Evolutionary conservation across 164 flowering plant genomes (phyloP).

Genomic region (Akebia trifoliata): DNA sequence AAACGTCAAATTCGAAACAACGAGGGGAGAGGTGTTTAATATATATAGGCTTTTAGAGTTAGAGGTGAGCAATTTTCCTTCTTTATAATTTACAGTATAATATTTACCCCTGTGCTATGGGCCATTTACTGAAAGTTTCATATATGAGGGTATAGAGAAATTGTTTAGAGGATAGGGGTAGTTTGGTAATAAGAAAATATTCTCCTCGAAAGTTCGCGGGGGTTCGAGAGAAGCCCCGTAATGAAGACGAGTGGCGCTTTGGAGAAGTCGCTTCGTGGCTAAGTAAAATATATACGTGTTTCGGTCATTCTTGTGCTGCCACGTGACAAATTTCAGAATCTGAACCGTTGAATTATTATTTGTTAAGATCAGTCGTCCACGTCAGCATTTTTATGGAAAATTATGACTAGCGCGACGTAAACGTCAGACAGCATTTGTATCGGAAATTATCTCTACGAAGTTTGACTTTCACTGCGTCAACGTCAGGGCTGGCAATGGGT

Average conservation of each 20-base stretch:
- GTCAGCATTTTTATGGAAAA: too few species aligned
- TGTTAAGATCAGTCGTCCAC: too few species aligned
- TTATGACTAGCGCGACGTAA: too few species aligned
- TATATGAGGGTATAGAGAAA: too few species aligned
- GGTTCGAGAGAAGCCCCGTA: neutral
- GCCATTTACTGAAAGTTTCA: neutral
- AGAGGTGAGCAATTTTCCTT: too few species aligned
- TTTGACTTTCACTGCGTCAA: too few species aligned
- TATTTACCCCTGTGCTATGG: neutral
- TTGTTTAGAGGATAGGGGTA: neutral
- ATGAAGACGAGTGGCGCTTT: neutral
- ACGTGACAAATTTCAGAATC: too few species aligned
- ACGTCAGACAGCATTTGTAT: too few species aligned
- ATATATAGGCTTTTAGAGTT: neutral
- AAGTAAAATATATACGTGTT: conserved; percentile 7
- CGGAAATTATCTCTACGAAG: too few species aligned
- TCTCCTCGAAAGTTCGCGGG: conserved; percentile 1
- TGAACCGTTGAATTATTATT: too few species aligned
- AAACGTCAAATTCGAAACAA: neutral
- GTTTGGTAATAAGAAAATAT: neutral
- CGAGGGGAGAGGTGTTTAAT: neutral
- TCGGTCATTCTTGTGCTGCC: neutral
- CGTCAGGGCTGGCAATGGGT: too few species aligned
- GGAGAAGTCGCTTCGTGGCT: neutral
- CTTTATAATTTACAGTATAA: too few species aligned